Evolutionary conservation across 495 filamentous ascomycete species (phyloP), one percentile per base, ranked within the genome.

Genomic region (Hapsidospora chrysogenum): DNA sequence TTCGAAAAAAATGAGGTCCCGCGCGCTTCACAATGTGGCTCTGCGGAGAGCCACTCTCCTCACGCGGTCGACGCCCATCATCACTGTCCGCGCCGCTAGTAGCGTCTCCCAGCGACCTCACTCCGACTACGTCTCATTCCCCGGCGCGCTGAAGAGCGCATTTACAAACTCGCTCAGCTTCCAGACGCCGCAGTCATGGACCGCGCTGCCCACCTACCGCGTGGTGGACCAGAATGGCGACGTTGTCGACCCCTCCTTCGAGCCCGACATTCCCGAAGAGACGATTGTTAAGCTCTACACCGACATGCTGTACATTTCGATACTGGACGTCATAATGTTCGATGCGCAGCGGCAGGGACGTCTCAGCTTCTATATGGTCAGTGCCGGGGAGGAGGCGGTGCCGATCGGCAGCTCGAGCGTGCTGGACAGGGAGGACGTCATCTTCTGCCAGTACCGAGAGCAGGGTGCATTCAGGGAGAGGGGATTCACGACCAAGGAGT

Each of bases 321-420:
- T 92, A 40, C 89, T 95, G 85, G 86, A 95, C 50, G 53, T 85
- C 27, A 77, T 95, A 40, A 92, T 92, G 84, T 89, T 85, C 46
- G 81, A 95, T 49, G 82, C 82, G 13, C 60, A 75, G 46, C 54
- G 86, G 65, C 63, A 84, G 78, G 63, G 86, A 25, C 70, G 85
- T 7, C 51, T 99, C 32, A 85, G 76, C 52, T 99, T 99, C 58
- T 99, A 96, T 48, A 95, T 99, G 84, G 85, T 94, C 35, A 86
- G 81, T 15, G 85, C 85, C 2, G 89, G 89, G 30, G 89, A 99
- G 62, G 89, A 96, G 64, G 89, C 86, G 23, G 85, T 93, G 16
- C 78, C 80, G 18, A 75, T 96, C 9, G 89, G 80, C 6, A 87
- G 78, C 0, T 81, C 86, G 2, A 80, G 80, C 17, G 83, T 84